phyloP scores from a whole-genome alignment of 108 stramenopile species.

The Fistulifera pelliculosa region DNA sequence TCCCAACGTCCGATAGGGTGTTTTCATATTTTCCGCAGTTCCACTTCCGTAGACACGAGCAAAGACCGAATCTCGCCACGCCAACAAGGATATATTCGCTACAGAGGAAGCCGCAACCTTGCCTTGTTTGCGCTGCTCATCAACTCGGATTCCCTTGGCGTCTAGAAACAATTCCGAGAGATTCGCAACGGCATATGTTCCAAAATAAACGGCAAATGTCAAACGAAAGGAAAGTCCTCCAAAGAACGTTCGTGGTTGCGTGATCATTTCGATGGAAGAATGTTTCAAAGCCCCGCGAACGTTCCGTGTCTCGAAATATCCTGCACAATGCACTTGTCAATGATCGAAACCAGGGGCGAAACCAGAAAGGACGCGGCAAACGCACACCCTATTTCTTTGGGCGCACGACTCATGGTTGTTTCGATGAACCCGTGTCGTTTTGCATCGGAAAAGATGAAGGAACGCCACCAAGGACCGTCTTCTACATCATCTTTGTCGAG shows the following conservation, averaged over 20 bases:
- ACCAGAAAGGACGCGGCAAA: constrained; percentile 18
- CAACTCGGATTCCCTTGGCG: constrained; percentile 13
- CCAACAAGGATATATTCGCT: constrained; percentile 23
- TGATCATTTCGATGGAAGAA: constrained; percentile 20
- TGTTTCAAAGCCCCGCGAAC: constrained; percentile 10
- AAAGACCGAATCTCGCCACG: constrained; percentile 27
- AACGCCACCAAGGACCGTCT: no score
- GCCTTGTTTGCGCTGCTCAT: constrained; percentile 16
- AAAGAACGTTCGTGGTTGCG: constrained; percentile 14
- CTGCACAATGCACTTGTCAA: constrained; percentile 25
- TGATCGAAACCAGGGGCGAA: constrained; percentile 24
- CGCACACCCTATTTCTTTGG: constrained; percentile 25
- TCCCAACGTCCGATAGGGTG: constrained; percentile 15
- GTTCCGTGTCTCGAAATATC: constrained; percentile 5
- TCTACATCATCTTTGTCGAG: no score
- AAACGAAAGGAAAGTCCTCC: constrained; percentile 18
- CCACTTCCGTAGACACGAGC: constrained; percentile 9
- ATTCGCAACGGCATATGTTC: constrained; percentile 28
- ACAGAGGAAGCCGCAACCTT: constrained; percentile 15
- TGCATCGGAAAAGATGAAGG: background rate
- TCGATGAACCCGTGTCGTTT: constrained; percentile 7
- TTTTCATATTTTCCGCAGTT: constrained; percentile 3
- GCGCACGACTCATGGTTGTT: constrained; percentile 2
- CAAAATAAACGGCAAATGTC: constrained; percentile 25
- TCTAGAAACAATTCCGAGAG: constrained; percentile 22